Percentiles rank a stretch among this genome's conserved stretches.
Conservation (phyloP, 352 stramenopile genomes). For the Phytophthora megakarya region DNA sequence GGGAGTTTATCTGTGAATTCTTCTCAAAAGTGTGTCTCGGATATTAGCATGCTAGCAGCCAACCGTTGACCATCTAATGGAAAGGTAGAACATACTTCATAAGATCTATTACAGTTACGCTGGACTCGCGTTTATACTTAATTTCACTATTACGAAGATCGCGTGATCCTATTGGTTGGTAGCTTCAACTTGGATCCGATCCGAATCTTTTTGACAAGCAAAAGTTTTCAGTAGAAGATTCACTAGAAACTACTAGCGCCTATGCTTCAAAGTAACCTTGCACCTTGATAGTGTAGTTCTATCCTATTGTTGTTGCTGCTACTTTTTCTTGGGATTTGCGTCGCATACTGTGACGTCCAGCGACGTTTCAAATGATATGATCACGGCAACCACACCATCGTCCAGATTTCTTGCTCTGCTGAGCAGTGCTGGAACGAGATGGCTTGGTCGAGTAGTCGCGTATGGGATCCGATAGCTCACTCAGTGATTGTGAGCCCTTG, state of each 20-base stretch:
- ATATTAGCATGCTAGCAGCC: too few species aligned
- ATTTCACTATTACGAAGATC: slow-evolving; percentile 6
- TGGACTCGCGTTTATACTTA: slow-evolving; percentile 13
- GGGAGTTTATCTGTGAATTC: too few species aligned
- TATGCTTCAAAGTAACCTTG: too few species aligned
- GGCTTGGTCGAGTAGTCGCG: slow-evolving; percentile 7
- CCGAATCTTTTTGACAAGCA: slow-evolving; percentile 1
- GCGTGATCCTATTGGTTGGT: slow-evolving; percentile 17
- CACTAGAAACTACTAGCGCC: too few species aligned
- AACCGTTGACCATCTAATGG: too few species aligned
- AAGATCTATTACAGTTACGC: slow-evolving; percentile 4
- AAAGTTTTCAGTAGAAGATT: too few species aligned
- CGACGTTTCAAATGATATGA: slow-evolving; percentile 15
- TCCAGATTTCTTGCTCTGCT: not conserved
- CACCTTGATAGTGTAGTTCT: too few species aligned
- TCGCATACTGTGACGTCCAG: too few species aligned
- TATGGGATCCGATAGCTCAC: slow-evolving; percentile 2
- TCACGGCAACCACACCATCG: not conserved
- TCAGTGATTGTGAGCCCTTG: slow-evolving; percentile 19
- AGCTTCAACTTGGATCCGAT: slow-evolving; percentile 31
- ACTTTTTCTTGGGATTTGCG: too few species aligned
- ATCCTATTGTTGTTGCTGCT: too few species aligned
- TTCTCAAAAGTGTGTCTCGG: too few species aligned
- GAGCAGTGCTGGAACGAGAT: not conserved
- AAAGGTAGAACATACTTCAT: not conserved